Base-by-base conservation (phyloP, 768 basidiomycete genomes). In the Aureoboletus auriporus region DNA sequence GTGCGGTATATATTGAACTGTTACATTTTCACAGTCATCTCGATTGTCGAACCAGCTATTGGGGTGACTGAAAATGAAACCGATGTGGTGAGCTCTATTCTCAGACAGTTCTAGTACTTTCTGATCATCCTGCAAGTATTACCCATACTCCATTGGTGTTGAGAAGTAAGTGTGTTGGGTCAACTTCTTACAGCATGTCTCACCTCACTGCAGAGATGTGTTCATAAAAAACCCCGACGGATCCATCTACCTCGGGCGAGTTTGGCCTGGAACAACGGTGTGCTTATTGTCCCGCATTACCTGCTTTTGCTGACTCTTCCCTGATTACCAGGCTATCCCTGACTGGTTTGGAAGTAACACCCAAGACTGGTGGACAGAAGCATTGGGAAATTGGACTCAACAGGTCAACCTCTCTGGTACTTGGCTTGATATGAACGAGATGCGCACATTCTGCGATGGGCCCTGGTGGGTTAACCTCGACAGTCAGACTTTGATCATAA, bases 161-260 rank as follows among this genome's bases (percentile, higher is more conserved):
- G 80, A 83, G 53, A 65, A 71, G 83, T 83, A 56, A 23, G 20
- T 53, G 76, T 41, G 12, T 6, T 20, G 10, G 10, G 5, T 10
- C 28, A 16, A 8, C 29, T 4, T 29, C 36, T 36, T 14, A 38
- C 3, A 26, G 17, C 10, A 38, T 48, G 1, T 28, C 43, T 11
- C 14, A 39, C 16, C 39, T 44, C 16, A 53, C 16, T 31, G 20
- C 50, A 85, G 84, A n/a, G 75, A 79, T 42, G 75, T 81, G 0
- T 90, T 83, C 64, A 77, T 91, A 42, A 87, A 80, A 56, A 89
- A 90, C 61, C 83, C 82, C 0, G 83, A 90, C 57, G 82, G 81
- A 0, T 75, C 81, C 35, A 76, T 83, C 56, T 89, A 85, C 62
- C 60, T 87, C 2, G 89, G 89, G 10, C 75, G 82, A 59, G 86